Evolutionary conservation across 768 basidiomycete species (phyloP), one percentile per base, ranked within the genome.

Genomic region (Collybia mongolica): DNA sequence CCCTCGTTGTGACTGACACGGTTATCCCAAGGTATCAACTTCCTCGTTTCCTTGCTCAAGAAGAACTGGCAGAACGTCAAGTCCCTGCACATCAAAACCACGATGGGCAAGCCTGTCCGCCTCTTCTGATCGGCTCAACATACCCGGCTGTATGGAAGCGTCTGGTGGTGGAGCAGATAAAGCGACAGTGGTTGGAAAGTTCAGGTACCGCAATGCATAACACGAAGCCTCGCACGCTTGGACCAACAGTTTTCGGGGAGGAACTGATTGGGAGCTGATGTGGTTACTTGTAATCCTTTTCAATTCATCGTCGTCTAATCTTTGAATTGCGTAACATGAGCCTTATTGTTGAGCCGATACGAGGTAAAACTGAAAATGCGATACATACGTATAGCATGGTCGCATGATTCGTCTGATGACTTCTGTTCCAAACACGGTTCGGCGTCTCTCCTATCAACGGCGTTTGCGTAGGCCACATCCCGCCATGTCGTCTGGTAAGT

Each of bases 61-160:
- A 99, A 99, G 84, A 91, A 96, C 79, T 93, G 94, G 94, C 97
- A 98, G 73, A 99, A 98, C 76, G 88, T 98, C 78, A 94, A 93
- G 78, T 96, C 93, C 46, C 80, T 98, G 57, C 93, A 98, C 81
- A 86, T 99, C 80, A 99, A 99, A 82, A 85, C 86, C 64, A 94
- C 96, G 66, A 99, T 98, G 97, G 96, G 96, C 81, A 97, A 96
- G 76, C 93, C 95, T 54, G 75, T 95, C 63, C 93, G 96, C 52
- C 79, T 98, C 57, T 98, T 88, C 87, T 98, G 79, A 79, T 43
- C 48, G 60, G 42, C 53, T 17, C 39, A 26, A 4, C 24, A 26
- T 32, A 32, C 32, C 14, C 9, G 32, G 11, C 32, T 32, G 14
- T 3, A 12, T 32, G 9, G 11, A 9, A 41, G n/a, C 15, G 18